Evolutionary conservation across 2,329 filamentous ascomycete species (phyloP), one percentile per base, ranked within the genome.

Genomic region (Ilyonectria mors-panacis): DNA sequence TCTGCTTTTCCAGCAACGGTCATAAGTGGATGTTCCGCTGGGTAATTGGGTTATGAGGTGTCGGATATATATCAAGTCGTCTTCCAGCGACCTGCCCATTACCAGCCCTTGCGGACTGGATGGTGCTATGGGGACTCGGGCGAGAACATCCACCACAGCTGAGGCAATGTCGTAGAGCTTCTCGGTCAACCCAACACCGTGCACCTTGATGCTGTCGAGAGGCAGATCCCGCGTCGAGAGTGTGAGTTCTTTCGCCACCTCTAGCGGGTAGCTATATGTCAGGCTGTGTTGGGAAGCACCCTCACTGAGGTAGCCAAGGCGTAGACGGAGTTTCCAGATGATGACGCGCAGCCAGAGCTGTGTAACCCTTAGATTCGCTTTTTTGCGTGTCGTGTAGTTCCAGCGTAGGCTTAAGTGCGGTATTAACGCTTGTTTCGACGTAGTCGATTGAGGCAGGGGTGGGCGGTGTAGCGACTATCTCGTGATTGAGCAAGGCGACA

Each of bases 91-190:
- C 0, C 72, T 76, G 1, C 75, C 74, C 53, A 76, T 72, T 0
- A 69, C 71, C 0, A 74, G 50, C 0, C 70, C 71, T 35, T 75
- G 77, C 9, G 70, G 74, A 13, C 67, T 78, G 28, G 73, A 68
- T 0, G 75, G 73, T n/a, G 70, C 69, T 4, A 78, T 73, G 0
- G 83, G 83, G 0, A 85, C 78, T 0, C 82, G 78, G 0, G 83
- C 82, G 1, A 85, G 70, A 2, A 85, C 83, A 53, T 85, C 83
- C 1, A 84, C 79, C 1, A 84, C 81, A 0, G 82, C 80, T 1
- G 81, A 84, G 0, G 82, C 82, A 28, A 85, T 78, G 39, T 85
- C 83, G 45, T 83, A 85, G 0, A 85, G 68, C 66, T 85, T 85
- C 63, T 85, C 83, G 0, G 83, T 85, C n/a, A 85, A 68, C 0